These are phyloP conservation scores for Endoconidiophora polonica DNA, from an alignment of 2,329 filamentous ascomycete genomes.

Conservation along the genomic window DNA sequence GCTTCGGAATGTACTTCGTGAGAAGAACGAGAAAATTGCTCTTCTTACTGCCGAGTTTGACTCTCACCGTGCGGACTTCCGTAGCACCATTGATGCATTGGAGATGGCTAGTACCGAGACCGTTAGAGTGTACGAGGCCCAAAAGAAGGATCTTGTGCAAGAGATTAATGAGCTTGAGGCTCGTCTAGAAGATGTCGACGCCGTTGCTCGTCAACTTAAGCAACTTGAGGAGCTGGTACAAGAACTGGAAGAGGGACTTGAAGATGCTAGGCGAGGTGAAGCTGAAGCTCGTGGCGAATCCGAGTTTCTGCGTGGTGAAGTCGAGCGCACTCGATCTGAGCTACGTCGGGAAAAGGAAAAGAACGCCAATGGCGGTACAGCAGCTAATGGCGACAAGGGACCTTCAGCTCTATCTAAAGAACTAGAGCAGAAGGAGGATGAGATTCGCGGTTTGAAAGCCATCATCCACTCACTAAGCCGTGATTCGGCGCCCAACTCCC, in stretches of 20 bases:
- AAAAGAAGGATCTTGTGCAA: conserved; percentile 68
- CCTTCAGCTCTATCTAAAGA: conserved; percentile 41
- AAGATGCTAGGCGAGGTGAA: conserved; percentile 85
- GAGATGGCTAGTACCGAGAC: conserved; percentile 94
- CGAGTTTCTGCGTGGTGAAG: conserved; percentile 86
- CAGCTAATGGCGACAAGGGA: conserved; percentile 1
- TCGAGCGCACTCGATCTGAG: conserved; percentile 79
- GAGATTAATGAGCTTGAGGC: conserved; percentile 73
- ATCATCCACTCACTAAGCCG: conserved; percentile 93
- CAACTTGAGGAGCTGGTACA: conserved; percentile 92
- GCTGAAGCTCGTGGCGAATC: conserved; percentile 91
- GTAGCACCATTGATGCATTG: conserved; percentile 89
- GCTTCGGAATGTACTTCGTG: conserved; percentile 64
- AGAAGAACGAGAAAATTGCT: conserved; percentile 94
- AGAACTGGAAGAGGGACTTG: conserved; percentile 88
- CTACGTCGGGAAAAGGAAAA: conserved; percentile 79
- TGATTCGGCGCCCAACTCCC: conserved; percentile 30
- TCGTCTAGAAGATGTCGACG: conserved; percentile 75
- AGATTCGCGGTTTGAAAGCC: conserved; percentile 90
- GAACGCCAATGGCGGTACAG: conserved; percentile 26
- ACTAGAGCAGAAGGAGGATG: conserved; percentile 85
- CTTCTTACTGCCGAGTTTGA: conserved; percentile 92
- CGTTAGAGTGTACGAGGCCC: conserved; percentile 86
- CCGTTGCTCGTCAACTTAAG: conserved; percentile 78
- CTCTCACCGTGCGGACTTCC: conserved; percentile 82